Percentiles rank a stretch among this genome's conserved stretches.
Conservation (phyloP, 306 rosid species). For the Glycine latifolia region DNA sequence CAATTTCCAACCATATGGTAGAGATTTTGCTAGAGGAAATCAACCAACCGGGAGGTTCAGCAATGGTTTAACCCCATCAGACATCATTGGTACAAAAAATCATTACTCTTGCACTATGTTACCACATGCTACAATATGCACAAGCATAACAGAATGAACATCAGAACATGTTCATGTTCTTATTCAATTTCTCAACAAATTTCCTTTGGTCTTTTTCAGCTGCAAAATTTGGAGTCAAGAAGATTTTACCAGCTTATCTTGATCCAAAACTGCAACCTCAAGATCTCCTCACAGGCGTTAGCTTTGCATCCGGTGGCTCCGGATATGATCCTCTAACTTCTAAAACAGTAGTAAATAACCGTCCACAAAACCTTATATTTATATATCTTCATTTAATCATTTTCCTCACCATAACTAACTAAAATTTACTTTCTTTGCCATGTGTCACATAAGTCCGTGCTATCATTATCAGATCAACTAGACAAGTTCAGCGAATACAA, state of each 20-base stretch:
- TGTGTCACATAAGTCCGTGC: constrained; percentile 53
- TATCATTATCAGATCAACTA: constrained; percentile 65
- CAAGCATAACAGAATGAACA: background rate
- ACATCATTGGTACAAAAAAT: constrained; percentile 53
- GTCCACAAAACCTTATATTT: background rate
- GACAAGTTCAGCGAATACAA: constrained; percentile 61
- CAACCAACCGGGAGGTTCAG: constrained; percentile 73
- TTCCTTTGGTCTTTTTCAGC: constrained; percentile 49
- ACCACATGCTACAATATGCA: background rate
- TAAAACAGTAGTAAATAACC: constrained; percentile 49
- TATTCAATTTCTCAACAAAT: background rate
- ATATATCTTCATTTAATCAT: no score
- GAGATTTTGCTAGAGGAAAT: constrained; percentile 58
- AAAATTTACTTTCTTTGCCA: background rate
- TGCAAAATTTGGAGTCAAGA: constrained; percentile 66
- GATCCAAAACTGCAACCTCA: constrained; percentile 60
- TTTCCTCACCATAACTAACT: constrained; percentile 19
- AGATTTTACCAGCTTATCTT: constrained; percentile 67
- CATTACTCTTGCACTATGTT: background rate
- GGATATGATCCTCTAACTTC: constrained; percentile 83
- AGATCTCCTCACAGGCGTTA: constrained; percentile 78
- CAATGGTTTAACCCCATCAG: constrained; percentile 71
- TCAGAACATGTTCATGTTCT: background rate
- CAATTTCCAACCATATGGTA: constrained; percentile 78
- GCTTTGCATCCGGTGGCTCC: constrained; percentile 76